Evolutionary conservation across 2,329 filamentous ascomycete species (phyloP), one percentile per base, ranked within the genome.

Genomic region (Pyrenochaeta sp.): DNA sequence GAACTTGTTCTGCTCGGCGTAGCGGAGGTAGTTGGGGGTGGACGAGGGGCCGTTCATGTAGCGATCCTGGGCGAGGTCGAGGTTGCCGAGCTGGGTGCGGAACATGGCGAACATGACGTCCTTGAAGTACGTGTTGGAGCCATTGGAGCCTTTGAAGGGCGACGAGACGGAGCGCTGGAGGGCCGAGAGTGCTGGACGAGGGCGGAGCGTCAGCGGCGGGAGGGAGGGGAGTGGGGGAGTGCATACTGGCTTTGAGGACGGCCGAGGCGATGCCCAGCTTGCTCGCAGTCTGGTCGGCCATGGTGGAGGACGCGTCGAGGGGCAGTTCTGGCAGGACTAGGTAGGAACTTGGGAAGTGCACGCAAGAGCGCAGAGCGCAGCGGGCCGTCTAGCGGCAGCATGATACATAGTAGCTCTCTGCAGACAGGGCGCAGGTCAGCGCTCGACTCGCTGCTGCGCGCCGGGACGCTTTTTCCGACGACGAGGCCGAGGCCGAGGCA

Each of bases 81-180:
- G 51, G 46, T 53, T 60, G 18, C 60, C 62, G 22, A 72, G 51
- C 34, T 65, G 61, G 7, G 62, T 54, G 29, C 69, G 59, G 32
- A 66, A 57, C 48, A 58, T 51, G 43, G 61, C 56, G 36, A 65
- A 62, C 22, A 62, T 48, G 42, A 72, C 51, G 51, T 71, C 65
- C 54, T 72, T 63, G 63, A 58, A 65, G 58, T 68, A 69, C n/a
- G 42, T 69, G 35, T 58, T 68, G 38, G 61, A 61, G 41, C 58
- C 67, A 32, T 66, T 68, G 18, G 51, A 26, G 48, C 66, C 65
- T 41, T 69, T 71, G 63, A 74, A 67, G 6, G 66, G 72, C 0
- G 68, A 68, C 0, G 58, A 65, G 39, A 69, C 39, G 22, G 67
- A 46, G 7, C 70, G 67, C 20, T 51, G 53, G 4, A 68, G 57